These are phyloP conservation scores for Apiotrichum veenhuisii DNA, from an alignment of 1,284 basidiomycete genomes.

Conservation along the genomic window DNA sequence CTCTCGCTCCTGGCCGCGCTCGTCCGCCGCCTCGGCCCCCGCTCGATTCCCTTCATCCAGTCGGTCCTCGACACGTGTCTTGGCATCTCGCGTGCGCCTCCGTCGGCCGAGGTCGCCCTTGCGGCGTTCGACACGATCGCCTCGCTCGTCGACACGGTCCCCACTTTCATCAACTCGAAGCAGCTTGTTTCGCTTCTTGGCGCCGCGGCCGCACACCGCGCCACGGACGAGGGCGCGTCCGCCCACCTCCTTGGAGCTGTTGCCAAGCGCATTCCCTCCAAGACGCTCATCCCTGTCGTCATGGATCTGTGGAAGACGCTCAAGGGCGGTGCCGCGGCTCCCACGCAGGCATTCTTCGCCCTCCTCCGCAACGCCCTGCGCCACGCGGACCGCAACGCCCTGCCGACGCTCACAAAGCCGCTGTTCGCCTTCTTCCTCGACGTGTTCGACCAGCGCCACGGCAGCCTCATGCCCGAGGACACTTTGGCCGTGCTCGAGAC, in stretches of 20 bases:
- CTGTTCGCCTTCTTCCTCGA: conserved; percentile 80
- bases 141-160: conserved; percentile 44
- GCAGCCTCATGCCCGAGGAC: conserved; percentile 33
- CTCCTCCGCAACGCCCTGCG: conserved; percentile 64
- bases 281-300: conserved; percentile 63
- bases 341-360: conserved; percentile 59
- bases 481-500: conserved; percentile 48
- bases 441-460: conserved; percentile 64
- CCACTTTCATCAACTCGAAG: conserved; percentile 49
- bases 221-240: conserved; percentile 21
- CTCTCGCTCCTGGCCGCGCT: conserved; percentile 55
- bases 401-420: conserved; percentile 66
- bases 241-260: conserved; percentile 54
- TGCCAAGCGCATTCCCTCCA: conserved; percentile 66
- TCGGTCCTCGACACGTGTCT: conserved; percentile 64
- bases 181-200: conserved; percentile 49
- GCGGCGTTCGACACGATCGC: conserved; percentile 32
- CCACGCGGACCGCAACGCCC: conserved; percentile 60
- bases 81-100: conserved; percentile 50
- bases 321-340: conserved; percentile 27
- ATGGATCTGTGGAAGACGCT: conserved; percentile 48
- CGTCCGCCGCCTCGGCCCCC: conserved; percentile 66
- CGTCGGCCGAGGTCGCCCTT: conserved; percentile 18
- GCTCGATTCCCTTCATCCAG: conserved; percentile 76
- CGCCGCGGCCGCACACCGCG: conserved; percentile 37